These are phyloP conservation scores for Colletotrichum trifolii DNA, from an alignment of 2,329 filamentous ascomycete genomes.

Conservation along the genomic window DNA sequence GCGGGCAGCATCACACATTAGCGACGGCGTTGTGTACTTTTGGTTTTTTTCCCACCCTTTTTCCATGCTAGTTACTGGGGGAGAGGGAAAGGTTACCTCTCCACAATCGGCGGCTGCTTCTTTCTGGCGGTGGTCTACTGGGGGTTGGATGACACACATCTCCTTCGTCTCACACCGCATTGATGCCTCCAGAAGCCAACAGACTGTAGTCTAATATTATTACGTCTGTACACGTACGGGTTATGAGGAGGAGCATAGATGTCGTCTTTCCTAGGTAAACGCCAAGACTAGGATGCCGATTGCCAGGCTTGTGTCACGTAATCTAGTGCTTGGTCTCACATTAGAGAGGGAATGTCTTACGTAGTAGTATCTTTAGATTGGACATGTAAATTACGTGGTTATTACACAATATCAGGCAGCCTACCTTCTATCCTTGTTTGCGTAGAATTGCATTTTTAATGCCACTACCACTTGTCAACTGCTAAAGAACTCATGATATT, in stretches of 20 bases:
- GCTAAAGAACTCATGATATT: too few relatives aligned
- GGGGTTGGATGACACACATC: not conserved
- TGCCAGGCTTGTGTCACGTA: slow-evolving; percentile 5
- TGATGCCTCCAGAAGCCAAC: slow-evolving; percentile 15
- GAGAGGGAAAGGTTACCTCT: too few relatives aligned
- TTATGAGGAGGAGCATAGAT: not conserved
- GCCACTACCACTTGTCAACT: too few relatives aligned
- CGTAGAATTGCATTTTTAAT: too few relatives aligned
- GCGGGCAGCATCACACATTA: slow-evolving; percentile 45
- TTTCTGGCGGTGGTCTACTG: too few relatives aligned
- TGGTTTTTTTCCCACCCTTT: slow-evolving; percentile 15
- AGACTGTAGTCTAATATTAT: slow-evolving; percentile 26
- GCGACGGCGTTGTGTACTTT: slow-evolving; percentile 50
- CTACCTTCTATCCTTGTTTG: too few relatives aligned
- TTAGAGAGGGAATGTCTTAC: slow-evolving; percentile 11
- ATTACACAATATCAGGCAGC: too few relatives aligned
- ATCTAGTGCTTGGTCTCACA: not conserved
- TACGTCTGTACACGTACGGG: slow-evolving; percentile 8
- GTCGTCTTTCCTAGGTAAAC: not conserved
- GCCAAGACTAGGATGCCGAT: not conserved
- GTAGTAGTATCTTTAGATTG: not conserved
- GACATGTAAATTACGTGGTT: too few relatives aligned
- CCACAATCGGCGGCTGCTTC: too few relatives aligned
- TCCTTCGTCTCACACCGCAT: slow-evolving; percentile 18
- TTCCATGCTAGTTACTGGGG: too few relatives aligned